Conservation (phyloP, 2,329 filamentous ascomycete genomes). For the Dactylellina sp. region DNA sequence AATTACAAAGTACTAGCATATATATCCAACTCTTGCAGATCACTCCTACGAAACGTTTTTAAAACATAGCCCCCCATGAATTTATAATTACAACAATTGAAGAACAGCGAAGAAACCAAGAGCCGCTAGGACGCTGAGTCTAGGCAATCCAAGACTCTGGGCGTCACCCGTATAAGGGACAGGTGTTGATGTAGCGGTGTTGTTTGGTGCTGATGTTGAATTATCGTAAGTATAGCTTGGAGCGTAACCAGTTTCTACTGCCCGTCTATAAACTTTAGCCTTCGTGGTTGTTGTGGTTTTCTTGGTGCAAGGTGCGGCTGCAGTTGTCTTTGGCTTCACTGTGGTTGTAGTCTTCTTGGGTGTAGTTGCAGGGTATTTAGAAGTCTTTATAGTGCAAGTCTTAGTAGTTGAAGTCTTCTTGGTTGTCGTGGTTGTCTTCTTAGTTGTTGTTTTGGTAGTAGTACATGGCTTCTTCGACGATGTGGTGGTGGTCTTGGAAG, state of each 20-base stretch:
- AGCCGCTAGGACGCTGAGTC: not conserved
- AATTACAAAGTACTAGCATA: constrained; percentile 14
- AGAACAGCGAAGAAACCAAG: constrained; percentile 4
- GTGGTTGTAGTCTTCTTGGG: constrained; percentile 23
- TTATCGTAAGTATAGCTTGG: not conserved
- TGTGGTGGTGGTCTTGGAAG: constrained; percentile 10
- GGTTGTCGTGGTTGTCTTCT: constrained; percentile 18
- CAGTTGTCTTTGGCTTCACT: constrained; percentile 11
- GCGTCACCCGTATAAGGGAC: constrained; percentile 19
- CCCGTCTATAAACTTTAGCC: constrained; percentile 6
- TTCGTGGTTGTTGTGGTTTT: constrained; percentile 25
- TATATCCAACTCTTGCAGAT: not conserved
- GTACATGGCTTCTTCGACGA: not conserved
- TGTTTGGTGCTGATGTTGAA: constrained; percentile 4
- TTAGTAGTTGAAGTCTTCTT: constrained; percentile 13
- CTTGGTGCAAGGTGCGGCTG: constrained; percentile 13
- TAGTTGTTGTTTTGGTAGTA: constrained; percentile 4
- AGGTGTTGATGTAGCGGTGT: constrained; percentile 1
- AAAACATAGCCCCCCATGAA: too few relatives aligned
- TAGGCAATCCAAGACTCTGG: constrained; percentile 6
- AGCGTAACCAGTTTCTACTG: not conserved
- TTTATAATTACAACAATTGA: constrained; percentile 18
- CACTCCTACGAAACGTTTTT: not conserved
- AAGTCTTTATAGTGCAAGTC: constrained; percentile 29
- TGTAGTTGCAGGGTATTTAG: constrained; percentile 29